Conservation (phyloP, 768 basidiomycete genomes). For the Galerina marginata region DNA sequence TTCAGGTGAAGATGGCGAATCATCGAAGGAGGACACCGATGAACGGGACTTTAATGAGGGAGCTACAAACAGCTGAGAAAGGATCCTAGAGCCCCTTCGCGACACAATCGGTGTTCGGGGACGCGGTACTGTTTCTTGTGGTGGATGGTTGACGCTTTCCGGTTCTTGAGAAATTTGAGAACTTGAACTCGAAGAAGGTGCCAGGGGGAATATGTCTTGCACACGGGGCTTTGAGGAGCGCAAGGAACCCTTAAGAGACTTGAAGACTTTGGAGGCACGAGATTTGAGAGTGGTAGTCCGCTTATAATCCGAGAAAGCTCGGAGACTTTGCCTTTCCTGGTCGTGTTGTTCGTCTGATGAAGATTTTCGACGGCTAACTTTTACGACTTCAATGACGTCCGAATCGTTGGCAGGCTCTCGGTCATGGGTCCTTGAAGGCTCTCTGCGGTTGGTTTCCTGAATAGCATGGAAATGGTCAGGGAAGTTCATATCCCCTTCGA, state of each 20-base stretch:
- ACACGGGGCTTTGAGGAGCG: constrained; percentile 39
- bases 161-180: constrained; percentile 13
- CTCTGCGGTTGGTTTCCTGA: constrained; percentile 20
- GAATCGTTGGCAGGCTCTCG: constrained; percentile 47
- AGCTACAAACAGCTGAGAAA: constrained; percentile 43
- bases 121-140: constrained; percentile 24
- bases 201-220: constrained; percentile 37
- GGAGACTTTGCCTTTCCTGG: constrained; percentile 8
- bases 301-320: constrained; percentile 30
- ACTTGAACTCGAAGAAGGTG: constrained; percentile 20
- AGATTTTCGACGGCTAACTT: constrained; percentile 47
- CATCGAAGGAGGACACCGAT: constrained; percentile 35
- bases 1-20: constrained; percentile 28
- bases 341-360: constrained; percentile 3
- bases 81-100: constrained; percentile 41
- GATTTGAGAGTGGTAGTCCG: constrained; percentile 48
- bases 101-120: constrained; percentile 41
- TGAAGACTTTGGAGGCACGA: constrained; percentile 46
- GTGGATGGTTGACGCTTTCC: constrained; percentile 11
- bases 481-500: constrained; percentile 29
- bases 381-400: constrained; percentile 66
- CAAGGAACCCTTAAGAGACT: constrained; percentile 25
- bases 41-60: constrained; percentile 27
- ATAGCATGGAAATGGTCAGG: constrained; percentile 20
- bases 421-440: constrained; percentile 17